These are phyloP conservation scores for Chrysoporthe deuterocubensis DNA, from an alignment of 2,329 filamentous ascomycete species.

Conservation along the genomic window DNA sequence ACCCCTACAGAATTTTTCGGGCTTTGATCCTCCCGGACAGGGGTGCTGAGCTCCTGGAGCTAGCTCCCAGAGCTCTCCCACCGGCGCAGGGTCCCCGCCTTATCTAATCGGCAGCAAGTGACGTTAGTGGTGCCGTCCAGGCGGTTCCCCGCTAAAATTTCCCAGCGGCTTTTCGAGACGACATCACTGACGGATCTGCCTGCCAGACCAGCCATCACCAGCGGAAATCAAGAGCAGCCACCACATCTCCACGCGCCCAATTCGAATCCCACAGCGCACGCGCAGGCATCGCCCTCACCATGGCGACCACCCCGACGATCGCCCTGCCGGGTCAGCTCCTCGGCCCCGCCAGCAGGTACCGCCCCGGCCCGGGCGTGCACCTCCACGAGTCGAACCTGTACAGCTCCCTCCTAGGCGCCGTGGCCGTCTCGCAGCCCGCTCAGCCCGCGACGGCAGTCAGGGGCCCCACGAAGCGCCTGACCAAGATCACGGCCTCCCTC, in stretches of 20 bases:
- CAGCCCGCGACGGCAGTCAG: constrained; percentile 32
- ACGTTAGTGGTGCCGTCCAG: not conserved
- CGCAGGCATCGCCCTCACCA: not conserved
- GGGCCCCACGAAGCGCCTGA: constrained; percentile 61
- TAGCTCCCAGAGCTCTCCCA: not conserved
- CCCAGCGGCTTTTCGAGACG: not conserved
- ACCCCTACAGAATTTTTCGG: constrained; percentile 9
- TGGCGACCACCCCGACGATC: constrained; percentile 41
- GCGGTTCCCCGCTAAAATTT: not conserved
- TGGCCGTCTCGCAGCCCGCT: constrained; percentile 57
- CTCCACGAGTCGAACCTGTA: constrained; percentile 75
- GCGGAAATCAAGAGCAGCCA: not conserved
- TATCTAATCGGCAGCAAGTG: not conserved
- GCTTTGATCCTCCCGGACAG: not conserved
- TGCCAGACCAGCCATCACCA: not conserved
- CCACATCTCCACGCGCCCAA: not conserved
- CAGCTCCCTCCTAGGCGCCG: constrained; percentile 79
- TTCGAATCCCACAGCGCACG: too few species aligned
- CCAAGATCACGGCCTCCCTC: constrained; percentile 51
- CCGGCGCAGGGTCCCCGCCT: not conserved
- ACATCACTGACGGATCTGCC: not conserved
- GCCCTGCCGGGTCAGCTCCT: constrained; percentile 84
- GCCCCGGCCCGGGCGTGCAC: constrained; percentile 82
- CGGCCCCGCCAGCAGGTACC: constrained; percentile 67
- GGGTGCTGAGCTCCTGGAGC: not conserved